Base-by-base conservation (phyloP, 768 basidiomycete genomes). In the Lactarius vividus region DNA sequence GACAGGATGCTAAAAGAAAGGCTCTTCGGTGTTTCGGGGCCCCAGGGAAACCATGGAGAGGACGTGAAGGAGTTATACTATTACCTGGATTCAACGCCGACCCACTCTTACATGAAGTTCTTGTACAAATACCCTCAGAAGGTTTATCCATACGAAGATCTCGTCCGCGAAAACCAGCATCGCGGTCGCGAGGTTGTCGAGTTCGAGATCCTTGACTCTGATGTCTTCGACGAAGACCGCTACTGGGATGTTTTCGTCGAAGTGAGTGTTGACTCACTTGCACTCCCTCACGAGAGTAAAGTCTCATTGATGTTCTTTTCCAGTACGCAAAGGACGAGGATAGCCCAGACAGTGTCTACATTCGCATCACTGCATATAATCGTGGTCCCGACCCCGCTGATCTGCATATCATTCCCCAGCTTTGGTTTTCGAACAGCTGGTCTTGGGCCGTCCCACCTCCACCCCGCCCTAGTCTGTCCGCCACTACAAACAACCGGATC, bases 221-320 rank as follows among this genome's bases (percentile, higher is more conserved):
- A 93, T 65, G 84, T 82, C 1, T 97, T 98, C 72, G 92, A 96
- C 65, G 92, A 92, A 37, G 89, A 98, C 76, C 82, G 89, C 11
- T 99, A 99, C 76, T 99, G 97, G 97, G 97, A 99, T 75, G 87
- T 99, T 42, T 99, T 98, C 71, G 88, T 98, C 62, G 96, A 99
- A 87, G 95, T 93, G 64, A 58, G 87, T 78, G 3, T 35, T 26
- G n/a, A n/a, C n/a, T n/a, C n/a, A n/a, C n/a, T n/a, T n/a, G 57
- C 52, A 39, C 40, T 9, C 61, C 39, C 20, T n/a, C 16, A n/a
- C 46, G 2, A 42, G 62, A 18, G 28, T 37, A 37, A 46, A 33
- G 26, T 49, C 54, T 55, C 39, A 63, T 31, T 20, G 28, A 52
- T 70, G 59, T 40, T 40, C 33, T 33, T 62, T 46, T 37, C 55